A percentile compares a stretch with the other conserved stretches of the same genome.
Conservation (phyloP, 2,329 filamentous ascomycete species). For the Penicillium sp. region DNA sequence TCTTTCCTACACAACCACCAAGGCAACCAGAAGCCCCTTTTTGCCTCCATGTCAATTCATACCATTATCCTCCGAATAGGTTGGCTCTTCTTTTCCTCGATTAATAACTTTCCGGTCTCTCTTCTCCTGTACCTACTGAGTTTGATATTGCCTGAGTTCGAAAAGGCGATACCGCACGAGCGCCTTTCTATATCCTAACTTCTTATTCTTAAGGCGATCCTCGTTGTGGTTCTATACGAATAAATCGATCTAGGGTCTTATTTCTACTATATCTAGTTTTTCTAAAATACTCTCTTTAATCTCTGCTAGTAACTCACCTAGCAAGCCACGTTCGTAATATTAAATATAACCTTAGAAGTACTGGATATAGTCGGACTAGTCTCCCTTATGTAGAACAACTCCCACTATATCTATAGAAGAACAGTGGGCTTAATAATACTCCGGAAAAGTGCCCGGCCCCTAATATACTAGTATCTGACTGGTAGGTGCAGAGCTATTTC, state of each 20-base stretch:
- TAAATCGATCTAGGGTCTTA: no score
- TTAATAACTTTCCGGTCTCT: no score
- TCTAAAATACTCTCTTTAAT: background rate
- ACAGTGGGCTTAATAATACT: slow-evolving; percentile 16
- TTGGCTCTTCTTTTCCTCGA: no score
- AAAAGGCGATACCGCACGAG: no score
- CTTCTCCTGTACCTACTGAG: no score
- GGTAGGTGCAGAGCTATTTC: slow-evolving; percentile 14
- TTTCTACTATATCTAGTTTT: no score
- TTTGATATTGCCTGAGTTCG: no score
- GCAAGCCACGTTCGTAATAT: slow-evolving; percentile 14
- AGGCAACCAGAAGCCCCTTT: background rate
- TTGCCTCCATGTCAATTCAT: background rate
- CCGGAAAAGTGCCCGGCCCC: slow-evolving; percentile 12
- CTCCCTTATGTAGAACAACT: slow-evolving; percentile 12
- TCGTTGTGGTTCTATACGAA: no score
- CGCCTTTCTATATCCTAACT: no score
- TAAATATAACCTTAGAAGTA: slow-evolving; percentile 16
- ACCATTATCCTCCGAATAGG: background rate
- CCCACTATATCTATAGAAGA: slow-evolving; percentile 18
- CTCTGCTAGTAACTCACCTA: slow-evolving; percentile 9
- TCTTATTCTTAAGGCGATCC: no score
- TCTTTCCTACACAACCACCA: background rate
- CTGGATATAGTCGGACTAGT: slow-evolving; percentile 17
- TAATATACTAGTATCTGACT: slow-evolving; percentile 13